phyloP scores from a whole-genome alignment of 2,329 filamentous ascomycete species.

The Penicillium sclerotiorum region DNA sequence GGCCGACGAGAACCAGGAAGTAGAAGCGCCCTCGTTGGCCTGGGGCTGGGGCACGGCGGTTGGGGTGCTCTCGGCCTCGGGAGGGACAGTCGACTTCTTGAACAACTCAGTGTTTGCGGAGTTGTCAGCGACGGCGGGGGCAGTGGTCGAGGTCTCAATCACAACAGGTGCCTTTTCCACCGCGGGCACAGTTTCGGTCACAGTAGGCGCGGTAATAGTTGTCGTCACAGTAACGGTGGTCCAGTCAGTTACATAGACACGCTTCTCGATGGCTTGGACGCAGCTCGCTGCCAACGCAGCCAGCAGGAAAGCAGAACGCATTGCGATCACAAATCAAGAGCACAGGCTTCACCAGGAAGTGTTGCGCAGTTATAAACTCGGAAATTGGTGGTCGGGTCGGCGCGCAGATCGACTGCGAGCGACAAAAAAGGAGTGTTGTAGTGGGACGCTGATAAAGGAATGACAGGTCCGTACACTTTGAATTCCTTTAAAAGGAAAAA shows the following conservation, averaged over 20 bases:
- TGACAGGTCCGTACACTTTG: conserved; percentile 36
- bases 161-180: conserved; percentile 13
- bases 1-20: conserved; percentile 20
- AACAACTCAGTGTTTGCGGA: conserved; percentile 10
- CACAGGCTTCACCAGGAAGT: conserved; percentile 40
- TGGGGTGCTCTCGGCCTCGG: conserved; percentile 9
- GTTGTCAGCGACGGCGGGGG: conserved; percentile 10
- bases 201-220: conserved; percentile 34
- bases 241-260: conserved; percentile 40
- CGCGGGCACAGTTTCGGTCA: conserved; percentile 24
- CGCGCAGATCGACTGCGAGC: conserved; percentile 40
- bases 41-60: not conserved
- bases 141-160: conserved; percentile 6
- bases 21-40: no score
- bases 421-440: conserved; percentile 22
- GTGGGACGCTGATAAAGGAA: conserved; percentile 30
- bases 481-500: conserved; percentile 27
- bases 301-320: conserved; percentile 40
- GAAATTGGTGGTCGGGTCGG: conserved; percentile 15
- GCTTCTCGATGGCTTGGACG: conserved; percentile 39
- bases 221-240: conserved; percentile 40
- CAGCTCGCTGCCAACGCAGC: conserved; percentile 39
- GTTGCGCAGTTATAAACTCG: conserved; percentile 1
- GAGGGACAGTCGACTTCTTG: conserved; percentile 17
- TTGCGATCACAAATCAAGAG: conserved; percentile 39